Base-by-base conservation (phyloP, 1,284 basidiomycete species). In the Cryptococcus sp. region DNA sequence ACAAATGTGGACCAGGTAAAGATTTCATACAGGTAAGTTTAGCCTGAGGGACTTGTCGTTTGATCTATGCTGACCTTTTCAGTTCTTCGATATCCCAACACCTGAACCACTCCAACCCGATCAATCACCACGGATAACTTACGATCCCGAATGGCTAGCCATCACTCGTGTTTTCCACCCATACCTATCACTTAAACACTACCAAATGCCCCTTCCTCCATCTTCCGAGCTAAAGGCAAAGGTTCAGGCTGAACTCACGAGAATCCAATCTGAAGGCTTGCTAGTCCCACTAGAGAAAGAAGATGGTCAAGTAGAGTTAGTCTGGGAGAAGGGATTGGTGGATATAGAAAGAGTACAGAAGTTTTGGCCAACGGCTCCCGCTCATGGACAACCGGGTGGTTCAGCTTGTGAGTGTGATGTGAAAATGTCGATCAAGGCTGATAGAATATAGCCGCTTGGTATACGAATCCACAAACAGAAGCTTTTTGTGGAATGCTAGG, bases 111-210 rank as follows among this genome's bases (percentile, higher is more conserved):
- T 57, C 31, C 33, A 50, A 35, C 5, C 62, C 49, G 55, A 56
- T 47, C 64, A 61, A 48, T 64, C 70, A 0, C 79, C 82, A 32
- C 77, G 70, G 1, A 61, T 88, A 34, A 79, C 81, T 1, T 97
- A 84, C 74, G 90, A 96, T 70, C 86, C 86, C 3, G 83, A 91
- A 73, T 98, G 95, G 96, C 84, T 98, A 30, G 93, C 93, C 0
- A 92, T 98, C 70, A 86, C 86, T 0, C 86, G 89, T 4, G 91
- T 89, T 0, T 86, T 94, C 63, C 85, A 95, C 63, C 84, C 86
- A 0, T 87, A 83, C 76, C 82, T 98, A 58, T 86, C 88, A 1
- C 68, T 78, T 2, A 78, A 79, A 0, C 70, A 73, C 4, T 79
- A 74, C 4, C 72, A 74, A 6, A 83, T 85, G 53, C 71, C 78